Base-by-base conservation (phyloP, 2,329 filamentous ascomycete species). In the Hymenoscyphus repandus region DNA sequence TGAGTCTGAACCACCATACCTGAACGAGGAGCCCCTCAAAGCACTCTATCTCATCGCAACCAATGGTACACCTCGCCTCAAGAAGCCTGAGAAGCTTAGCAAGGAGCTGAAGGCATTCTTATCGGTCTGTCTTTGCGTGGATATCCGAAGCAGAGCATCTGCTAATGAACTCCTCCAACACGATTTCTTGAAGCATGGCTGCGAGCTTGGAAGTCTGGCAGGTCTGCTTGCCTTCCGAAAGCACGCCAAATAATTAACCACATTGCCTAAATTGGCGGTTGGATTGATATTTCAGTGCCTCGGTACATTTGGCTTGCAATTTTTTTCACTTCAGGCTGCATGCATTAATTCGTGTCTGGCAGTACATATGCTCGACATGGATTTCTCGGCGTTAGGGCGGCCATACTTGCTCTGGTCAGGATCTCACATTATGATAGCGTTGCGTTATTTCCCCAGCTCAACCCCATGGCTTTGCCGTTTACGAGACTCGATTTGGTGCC, bases 51-150 rank as follows among this genome's bases (percentile, higher is more conserved):
- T 99, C 55, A 99, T 99, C 67, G 93, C 93, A 43, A 99, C 93
- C 50, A 97, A 97, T 72, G 93, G 93, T 59, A 97, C 93, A 2
- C 93, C 93, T 18, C 84, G 90, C 51, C 80, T 99, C 57, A 99
- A 99, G 86, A 96, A 96, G 73, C 92, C 93, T 1, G 92, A 99
- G 73, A 96, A 95, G 74, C 80, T 97, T 54, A 95, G 88, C 74
- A 96, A 96, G 76, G 93, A 97, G 72, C 82, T 99, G 61, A 97
- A 97, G 77, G 88, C 89, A 18, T 99, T 99, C 81, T 72, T 99
- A 65, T 93, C 88, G 22, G 91, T 96, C 57, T 99, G 93, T 70
- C 78, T 99, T 42, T 97, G 93, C 64, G 93, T 99, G 42, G 92
- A 97, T 64, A 91, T 99, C 64, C 91, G 92, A 76, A 92, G 87